Evolutionary conservation across 2,329 filamentous ascomycete species (phyloP).

Genomic region (Cladosporium sp.): DNA sequence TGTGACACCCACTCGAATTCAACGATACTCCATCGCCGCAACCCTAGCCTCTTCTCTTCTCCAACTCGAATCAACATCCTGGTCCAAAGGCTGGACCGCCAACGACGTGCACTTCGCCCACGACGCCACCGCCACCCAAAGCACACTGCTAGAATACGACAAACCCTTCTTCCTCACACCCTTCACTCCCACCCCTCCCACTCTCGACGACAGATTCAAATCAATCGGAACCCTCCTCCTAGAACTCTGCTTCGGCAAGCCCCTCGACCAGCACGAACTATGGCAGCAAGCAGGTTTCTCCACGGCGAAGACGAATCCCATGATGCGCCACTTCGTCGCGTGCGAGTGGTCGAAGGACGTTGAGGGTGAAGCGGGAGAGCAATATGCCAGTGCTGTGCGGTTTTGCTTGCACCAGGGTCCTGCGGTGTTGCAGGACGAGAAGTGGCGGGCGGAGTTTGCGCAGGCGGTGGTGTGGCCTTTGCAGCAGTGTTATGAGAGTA

Average conservation of each 20-base stretch:
- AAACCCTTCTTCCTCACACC: conserved; percentile 15
- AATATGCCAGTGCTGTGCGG: conserved; percentile 25
- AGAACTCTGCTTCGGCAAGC: conserved; percentile 25
- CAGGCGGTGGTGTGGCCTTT: conserved; percentile 25
- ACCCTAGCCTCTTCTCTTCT: conserved; percentile 32
- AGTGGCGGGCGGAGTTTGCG: conserved; percentile 26
- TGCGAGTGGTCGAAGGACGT: conserved; percentile 24
- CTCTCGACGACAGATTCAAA: conserved; percentile 19
- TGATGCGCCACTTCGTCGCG: conserved; percentile 24
- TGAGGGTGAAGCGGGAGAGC: conserved; percentile 25
- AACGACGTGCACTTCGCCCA: conserved; percentile 12
- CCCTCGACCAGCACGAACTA: conserved; percentile 20
- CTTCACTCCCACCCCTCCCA: background rate
- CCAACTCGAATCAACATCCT: conserved; percentile 34
- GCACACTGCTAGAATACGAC: background rate
- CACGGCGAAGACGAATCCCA: conserved; percentile 10
- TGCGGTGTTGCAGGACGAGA: conserved; percentile 8
- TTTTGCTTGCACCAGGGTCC: conserved; percentile 25
- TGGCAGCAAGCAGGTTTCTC: conserved; percentile 20
- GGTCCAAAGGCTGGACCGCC: conserved; percentile 27
- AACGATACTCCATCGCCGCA: conserved; percentile 33
- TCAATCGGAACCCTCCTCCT: conserved; percentile 24
- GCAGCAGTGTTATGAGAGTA: conserved; percentile 13
- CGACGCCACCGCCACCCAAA: background rate
- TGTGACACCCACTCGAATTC: conserved; percentile 25